Percentiles rank a stretch among this genome's conserved stretches.
Conservation (phyloP, 1,139 yeast genomes). For the Suhomyces choctaworum region DNA sequence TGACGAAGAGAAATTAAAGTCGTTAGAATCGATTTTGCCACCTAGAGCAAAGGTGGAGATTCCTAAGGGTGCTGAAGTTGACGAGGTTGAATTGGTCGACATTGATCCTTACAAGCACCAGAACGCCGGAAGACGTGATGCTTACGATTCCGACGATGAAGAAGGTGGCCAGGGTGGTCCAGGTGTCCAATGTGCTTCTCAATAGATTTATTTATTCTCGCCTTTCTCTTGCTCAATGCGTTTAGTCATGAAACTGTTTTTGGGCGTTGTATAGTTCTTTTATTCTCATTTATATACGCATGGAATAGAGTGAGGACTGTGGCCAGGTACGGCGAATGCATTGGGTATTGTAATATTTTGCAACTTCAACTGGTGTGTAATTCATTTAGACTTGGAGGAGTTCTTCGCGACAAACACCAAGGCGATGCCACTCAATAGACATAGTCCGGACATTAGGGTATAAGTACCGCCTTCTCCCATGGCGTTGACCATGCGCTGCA, state of each 20-base stretch:
- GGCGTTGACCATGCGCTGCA: conserved; percentile 21
- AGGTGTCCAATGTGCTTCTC: conserved; percentile 89
- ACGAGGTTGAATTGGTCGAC: conserved; percentile 76
- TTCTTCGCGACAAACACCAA: conserved; percentile 6
- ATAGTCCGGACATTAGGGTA: conserved; percentile 23
- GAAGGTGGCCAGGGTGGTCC: conserved; percentile 63
- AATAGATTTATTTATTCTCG: conserved; percentile 37
- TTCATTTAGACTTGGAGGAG: no score
- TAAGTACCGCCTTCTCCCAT: conserved; percentile 27
- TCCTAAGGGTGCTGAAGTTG: conserved; percentile 69
- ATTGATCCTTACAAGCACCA: conserved; percentile 64
- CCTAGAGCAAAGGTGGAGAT: conserved; percentile 54
- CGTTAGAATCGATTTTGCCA: conserved; percentile 67
- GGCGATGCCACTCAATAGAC: conserved; percentile 8
- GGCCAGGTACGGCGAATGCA: no score
- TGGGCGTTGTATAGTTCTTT: conserved; percentile 9
- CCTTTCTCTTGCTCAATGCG: background rate
- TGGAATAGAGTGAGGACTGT: conserved; percentile 1
- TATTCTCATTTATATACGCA: conserved; percentile 8
- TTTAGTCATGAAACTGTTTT: conserved; percentile 1
- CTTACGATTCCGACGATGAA: conserved; percentile 67
- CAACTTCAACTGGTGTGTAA: no score
- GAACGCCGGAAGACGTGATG: conserved; percentile 49
- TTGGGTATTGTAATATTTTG: no score
- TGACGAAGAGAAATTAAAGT: conserved; percentile 62